A percentile compares a stretch with the other conserved stretches of the same genome.
Conservation (phyloP, 371 early-diverging fungal genomes). For the Gilbertella persicaria region DNA sequence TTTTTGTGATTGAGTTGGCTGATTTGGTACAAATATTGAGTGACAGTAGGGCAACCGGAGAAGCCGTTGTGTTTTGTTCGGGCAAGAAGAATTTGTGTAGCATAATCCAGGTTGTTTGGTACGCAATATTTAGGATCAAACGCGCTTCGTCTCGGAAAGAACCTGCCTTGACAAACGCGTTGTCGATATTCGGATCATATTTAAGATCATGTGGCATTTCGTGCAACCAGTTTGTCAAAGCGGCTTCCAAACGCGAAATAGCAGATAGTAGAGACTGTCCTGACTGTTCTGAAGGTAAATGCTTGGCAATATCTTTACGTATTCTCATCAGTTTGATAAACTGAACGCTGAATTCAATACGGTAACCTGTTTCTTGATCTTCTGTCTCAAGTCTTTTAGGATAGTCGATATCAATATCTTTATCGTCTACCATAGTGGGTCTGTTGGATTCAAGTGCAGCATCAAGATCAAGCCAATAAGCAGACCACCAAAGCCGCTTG, state of each 20-base stretch:
- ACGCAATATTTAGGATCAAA: conserved; percentile 41
- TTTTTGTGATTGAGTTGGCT: conserved; percentile 47
- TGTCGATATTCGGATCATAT: background rate
- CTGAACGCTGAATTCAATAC: conserved; percentile 46
- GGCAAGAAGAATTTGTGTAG: conserved; percentile 52
- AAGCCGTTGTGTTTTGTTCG: conserved; percentile 36
- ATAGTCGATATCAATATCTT: conserved; percentile 60
- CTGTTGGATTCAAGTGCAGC: conserved; percentile 50
- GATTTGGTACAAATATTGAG: conserved; percentile 38
- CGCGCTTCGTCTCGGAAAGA: conserved; percentile 44
- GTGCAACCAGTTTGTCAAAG: conserved; percentile 49
- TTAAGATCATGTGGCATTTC: conserved; percentile 38
- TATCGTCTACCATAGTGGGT: conserved; percentile 59
- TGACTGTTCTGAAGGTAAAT: conserved; percentile 46
- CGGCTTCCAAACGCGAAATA: conserved; percentile 52
- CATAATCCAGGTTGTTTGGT: conserved; percentile 55
- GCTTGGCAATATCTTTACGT: conserved; percentile 55
- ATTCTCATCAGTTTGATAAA: conserved; percentile 59
- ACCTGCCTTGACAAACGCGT: conserved; percentile 18
- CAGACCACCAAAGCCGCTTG: conserved; percentile 66
- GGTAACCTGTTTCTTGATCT: conserved; percentile 49
- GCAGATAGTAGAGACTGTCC: conserved; percentile 45
- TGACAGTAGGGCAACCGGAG: conserved; percentile 35
- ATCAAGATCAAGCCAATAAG: conserved; percentile 58
- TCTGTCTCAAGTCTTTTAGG: conserved; percentile 43